Evolutionary conservation across 2,329 filamentous ascomycete species (phyloP), one percentile per base, ranked within the genome.

Genomic region (Teratosphaeriaceae sp.): DNA sequence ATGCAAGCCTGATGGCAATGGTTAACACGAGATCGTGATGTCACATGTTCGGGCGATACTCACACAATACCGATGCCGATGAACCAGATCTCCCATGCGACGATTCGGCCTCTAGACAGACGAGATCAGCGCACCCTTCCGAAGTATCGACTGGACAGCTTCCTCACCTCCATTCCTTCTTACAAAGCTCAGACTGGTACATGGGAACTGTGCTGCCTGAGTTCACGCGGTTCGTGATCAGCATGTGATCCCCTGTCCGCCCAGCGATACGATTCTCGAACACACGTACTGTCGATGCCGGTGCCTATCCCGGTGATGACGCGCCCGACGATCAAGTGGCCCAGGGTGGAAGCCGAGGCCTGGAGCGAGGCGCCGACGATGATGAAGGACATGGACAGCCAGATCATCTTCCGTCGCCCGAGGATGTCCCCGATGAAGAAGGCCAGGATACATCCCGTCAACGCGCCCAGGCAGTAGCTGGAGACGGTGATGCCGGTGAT

Each of bases 121-220:
- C n/a, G n/a, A n/a, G n/a, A n/a, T n/a, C n/a, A n/a, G n/a, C n/a
- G n/a, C n/a, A n/a, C n/a, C n/a, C n/a, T n/a, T n/a, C n/a, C n/a
- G n/a, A n/a, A n/a, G n/a, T n/a, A n/a, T n/a, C n/a, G n/a, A n/a
- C n/a, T n/a, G n/a, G n/a, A n/a, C n/a, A n/a, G n/a, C n/a, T n/a
- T n/a, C n/a, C n/a, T n/a, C n/a, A n/a, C n/a, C n/a, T n/a, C n/a
- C n/a, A n/a, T n/a, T 58, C 48, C 18, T 50, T 52, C 38, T 52
- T 47, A 30, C 46, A 53, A 7, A 56, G 44, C 38, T 56, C 53
- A 20, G 50, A 44, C 38, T 56, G 53, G 19, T 54, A 62, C 11
- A 70, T 65, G 1, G 68, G 67, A 0, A 66, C 64, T 0, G 65
- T 69, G n/a, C n/a, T n/a, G n/a, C n/a, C n/a, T n/a, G n/a, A n/a